Evolutionary conservation across 805 yeast genomes (phyloP).

Genomic region (Schizosaccharomyces osmophilus): DNA sequence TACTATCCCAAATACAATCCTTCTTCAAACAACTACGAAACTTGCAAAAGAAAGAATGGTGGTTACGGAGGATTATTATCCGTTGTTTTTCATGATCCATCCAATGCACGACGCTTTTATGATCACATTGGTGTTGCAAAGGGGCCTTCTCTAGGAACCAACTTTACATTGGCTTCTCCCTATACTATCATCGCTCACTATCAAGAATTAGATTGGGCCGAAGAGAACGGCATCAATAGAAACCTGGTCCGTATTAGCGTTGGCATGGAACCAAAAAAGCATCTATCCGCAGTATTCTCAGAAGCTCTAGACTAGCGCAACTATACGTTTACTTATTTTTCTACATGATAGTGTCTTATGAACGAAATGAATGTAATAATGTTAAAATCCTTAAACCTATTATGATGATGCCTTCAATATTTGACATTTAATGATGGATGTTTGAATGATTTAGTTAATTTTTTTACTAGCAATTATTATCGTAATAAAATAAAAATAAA

Average conservation of each 20-base stretch:
- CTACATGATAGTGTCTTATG: too few species aligned
- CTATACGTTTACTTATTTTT: too few species aligned
- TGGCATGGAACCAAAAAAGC: conserved; percentile 48
- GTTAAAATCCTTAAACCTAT: too few species aligned
- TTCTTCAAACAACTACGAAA: conserved; percentile 43
- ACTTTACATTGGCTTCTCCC: conserved; percentile 66
- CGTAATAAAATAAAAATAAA: too few species aligned
- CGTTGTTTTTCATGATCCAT: conserved; percentile 33
- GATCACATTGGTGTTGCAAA: conserved; percentile 40
- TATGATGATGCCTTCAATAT: too few species aligned
- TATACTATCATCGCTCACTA: conserved; percentile 63
- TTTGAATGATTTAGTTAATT: too few species aligned
- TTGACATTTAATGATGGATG: too few species aligned
- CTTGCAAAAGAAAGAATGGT: conserved; percentile 33
- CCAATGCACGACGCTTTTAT: conserved; percentile 42
- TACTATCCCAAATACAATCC: conserved; percentile 42
- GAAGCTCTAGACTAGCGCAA: conserved; percentile 18
- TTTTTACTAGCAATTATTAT: too few species aligned
- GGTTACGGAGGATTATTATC: conserved; percentile 74
- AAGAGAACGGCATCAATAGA: conserved; percentile 56
- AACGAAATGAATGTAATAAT: too few species aligned
- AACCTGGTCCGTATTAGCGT: conserved; percentile 51
- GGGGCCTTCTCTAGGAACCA: conserved; percentile 74
- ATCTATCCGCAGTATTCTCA: conserved; percentile 23
- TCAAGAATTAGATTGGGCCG: conserved; percentile 42